These are phyloP conservation scores for Cryptosporidium sp. DNA, from an alignment of 169 alveolate genomes.

Conservation along the genomic window DNA sequence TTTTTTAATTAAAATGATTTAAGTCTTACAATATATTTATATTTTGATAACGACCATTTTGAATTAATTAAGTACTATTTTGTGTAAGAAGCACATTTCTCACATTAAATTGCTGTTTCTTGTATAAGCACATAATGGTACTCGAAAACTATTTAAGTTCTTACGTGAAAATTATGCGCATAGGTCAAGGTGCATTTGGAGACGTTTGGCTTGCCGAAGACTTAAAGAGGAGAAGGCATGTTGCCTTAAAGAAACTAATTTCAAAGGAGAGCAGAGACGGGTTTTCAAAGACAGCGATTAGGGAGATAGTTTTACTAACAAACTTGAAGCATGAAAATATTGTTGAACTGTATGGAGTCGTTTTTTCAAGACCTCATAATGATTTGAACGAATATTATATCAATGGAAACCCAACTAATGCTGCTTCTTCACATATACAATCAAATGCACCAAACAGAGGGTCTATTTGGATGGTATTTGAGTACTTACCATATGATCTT, in stretches of 20 bases:
- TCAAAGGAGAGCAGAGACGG: constrained; percentile 89
- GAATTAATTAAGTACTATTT: not conserved
- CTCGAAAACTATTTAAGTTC: constrained; percentile 27
- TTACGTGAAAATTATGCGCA: constrained; percentile 87
- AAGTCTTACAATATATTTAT: not conserved
- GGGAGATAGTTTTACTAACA: constrained; percentile 86
- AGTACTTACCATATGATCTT: constrained; percentile 86
- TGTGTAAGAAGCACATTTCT: not conserved
- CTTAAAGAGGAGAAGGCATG: constrained; percentile 81
- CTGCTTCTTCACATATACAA: not conserved
- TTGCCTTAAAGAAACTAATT: constrained; percentile 88
- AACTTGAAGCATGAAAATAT: constrained; percentile 85
- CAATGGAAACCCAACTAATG: not conserved
- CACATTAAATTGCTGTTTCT: not conserved
- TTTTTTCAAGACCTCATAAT: constrained; percentile 79
- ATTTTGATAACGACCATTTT: not conserved
- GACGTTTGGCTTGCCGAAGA: constrained; percentile 93
- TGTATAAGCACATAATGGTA: not conserved
- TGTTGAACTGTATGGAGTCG: constrained; percentile 85
- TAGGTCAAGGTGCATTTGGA: constrained; percentile 92
- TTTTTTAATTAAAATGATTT: not conserved
- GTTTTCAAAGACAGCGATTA: constrained; percentile 88
- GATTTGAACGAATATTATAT: not conserved
- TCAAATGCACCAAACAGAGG: constrained; percentile 57
- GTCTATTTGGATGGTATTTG: constrained; percentile 88